Evolutionary conservation across 2,329 filamentous ascomycete species (phyloP).

Genomic region (Fonsecaea monophora): DNA sequence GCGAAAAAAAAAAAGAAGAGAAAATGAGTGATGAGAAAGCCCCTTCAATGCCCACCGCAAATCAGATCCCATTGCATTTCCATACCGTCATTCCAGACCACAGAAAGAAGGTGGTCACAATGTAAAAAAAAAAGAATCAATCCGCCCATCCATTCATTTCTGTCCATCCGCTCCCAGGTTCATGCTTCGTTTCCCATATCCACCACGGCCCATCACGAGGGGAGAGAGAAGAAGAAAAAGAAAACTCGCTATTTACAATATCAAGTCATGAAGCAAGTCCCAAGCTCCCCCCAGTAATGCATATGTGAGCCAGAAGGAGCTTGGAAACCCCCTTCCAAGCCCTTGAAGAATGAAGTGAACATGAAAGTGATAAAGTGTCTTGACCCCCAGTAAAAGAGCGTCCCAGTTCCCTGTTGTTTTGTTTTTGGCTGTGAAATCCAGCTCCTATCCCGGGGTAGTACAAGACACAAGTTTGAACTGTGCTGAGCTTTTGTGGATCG

Average conservation of each 20-base stretch:
- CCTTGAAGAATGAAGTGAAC: conserved; percentile 12
- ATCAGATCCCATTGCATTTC: conserved; percentile 1
- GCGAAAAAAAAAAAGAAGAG: neutral
- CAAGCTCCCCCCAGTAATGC: conserved; percentile 29
- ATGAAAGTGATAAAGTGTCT: conserved; percentile 10
- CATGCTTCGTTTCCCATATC: conserved; percentile 19
- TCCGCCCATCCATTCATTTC: conserved; percentile 17
- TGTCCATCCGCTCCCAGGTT: conserved; percentile 9
- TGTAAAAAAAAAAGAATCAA: conserved; percentile 11
- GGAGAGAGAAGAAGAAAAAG: neutral
- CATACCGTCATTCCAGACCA: conserved; percentile 10
- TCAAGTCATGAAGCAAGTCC: conserved; percentile 13
- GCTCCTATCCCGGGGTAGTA: neutral
- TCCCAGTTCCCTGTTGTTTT: neutral
- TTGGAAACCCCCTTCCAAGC: conserved; percentile 4
- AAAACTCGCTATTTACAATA: conserved; percentile 23
- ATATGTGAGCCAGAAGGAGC: conserved; percentile 17
- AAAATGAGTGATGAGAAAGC: conserved; percentile 3
- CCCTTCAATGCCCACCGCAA: conserved; percentile 2
- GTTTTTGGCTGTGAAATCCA: neutral
- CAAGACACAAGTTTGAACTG: conserved; percentile 4
- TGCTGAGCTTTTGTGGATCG: conserved; percentile 30
- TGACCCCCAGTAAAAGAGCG: neutral
- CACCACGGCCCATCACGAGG: conserved; percentile 11
- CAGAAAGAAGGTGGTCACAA: conserved; percentile 4